Conservation (phyloP, 2,329 filamentous ascomycete genomes). For the Ustulina deusta region DNA sequence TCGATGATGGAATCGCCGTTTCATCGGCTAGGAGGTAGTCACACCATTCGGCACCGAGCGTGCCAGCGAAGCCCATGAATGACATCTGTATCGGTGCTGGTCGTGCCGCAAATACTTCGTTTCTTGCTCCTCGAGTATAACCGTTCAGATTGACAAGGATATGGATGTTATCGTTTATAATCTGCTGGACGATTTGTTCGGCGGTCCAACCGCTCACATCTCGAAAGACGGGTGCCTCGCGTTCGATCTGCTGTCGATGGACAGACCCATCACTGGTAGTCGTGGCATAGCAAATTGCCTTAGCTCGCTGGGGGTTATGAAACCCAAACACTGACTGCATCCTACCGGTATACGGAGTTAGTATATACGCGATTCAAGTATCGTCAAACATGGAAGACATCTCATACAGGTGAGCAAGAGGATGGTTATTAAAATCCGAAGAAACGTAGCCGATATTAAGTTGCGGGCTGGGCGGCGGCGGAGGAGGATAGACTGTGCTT, state of each 20-base stretch:
- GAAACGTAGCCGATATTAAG: conserved; percentile 97
- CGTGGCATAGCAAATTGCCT: conserved; percentile 95
- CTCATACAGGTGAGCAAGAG: conserved; percentile 84
- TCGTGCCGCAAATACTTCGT: conserved; percentile 95
- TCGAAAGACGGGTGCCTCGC: conserved; percentile 88
- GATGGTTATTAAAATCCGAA: conserved; percentile 99
- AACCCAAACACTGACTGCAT: conserved; percentile 99
- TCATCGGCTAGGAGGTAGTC: conserved; percentile 95
- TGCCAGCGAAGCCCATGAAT: conserved; percentile 99
- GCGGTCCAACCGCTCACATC: conserved; percentile 90
- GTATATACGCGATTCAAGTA: not conserved
- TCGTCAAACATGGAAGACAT: not conserved
- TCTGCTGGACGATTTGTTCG: conserved; percentile 86
- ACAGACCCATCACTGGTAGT: conserved; percentile 89
- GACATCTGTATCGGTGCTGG: conserved; percentile 98
- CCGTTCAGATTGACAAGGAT: conserved; percentile 98
- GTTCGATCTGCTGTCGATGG: conserved; percentile 92
- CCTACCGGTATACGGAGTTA: conserved; percentile 50
- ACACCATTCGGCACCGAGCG: conserved; percentile 96
- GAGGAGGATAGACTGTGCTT: conserved; percentile 82
- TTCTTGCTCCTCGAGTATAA: conserved; percentile 95
- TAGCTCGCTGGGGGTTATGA: conserved; percentile 78
- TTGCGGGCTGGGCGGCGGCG: conserved; percentile 81
- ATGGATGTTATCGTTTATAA: conserved; percentile 88
- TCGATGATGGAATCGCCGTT: conserved; percentile 84